Evolutionary conservation across 2,329 filamentous ascomycete species (phyloP).

Genomic region (Fusarium brachygibbosum): DNA sequence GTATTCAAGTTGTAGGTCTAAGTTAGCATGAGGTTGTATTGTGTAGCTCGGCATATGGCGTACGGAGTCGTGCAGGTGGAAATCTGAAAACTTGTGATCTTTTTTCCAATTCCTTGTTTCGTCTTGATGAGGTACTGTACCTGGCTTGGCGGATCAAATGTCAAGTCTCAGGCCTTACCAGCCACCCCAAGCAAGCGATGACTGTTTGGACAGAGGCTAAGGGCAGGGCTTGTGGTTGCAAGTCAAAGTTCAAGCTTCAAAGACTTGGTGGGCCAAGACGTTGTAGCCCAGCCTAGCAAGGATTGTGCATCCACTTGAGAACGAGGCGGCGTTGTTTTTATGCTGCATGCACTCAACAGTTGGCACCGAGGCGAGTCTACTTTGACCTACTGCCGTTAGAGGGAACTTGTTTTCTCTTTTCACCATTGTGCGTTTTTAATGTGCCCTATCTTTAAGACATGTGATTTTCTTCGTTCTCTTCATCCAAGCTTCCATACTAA

Average conservation of each 20-base stretch:
- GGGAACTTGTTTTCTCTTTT: slow-evolving; percentile 22
- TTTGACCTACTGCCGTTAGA: slow-evolving; percentile 12
- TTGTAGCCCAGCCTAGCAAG: slow-evolving; percentile 29
- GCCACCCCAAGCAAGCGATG: slow-evolving; percentile 14
- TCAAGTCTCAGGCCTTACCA: slow-evolving; percentile 15
- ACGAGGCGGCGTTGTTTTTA: slow-evolving; percentile 31
- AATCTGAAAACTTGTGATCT: slow-evolving; percentile 31
- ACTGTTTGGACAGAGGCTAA: slow-evolving; percentile 7
- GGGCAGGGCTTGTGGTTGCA: slow-evolving; percentile 4
- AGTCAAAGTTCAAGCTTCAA: slow-evolving; percentile 21
- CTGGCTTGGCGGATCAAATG: slow-evolving; percentile 4
- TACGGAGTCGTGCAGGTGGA: slow-evolving; percentile 40
- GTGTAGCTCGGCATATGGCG: slow-evolving; percentile 43
- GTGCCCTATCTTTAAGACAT: slow-evolving; percentile 20
- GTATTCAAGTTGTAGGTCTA: slow-evolving; percentile 26
- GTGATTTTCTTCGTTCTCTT: not conserved
- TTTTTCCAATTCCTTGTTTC: slow-evolving; percentile 25
- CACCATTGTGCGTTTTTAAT: slow-evolving; percentile 32
- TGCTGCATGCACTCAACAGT: slow-evolving; percentile 50
- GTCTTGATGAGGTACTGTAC: not conserved
- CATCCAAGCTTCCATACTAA: not conserved
- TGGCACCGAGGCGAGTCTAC: slow-evolving; percentile 31
- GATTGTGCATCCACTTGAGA: slow-evolving; percentile 20
- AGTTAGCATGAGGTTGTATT: slow-evolving; percentile 42
- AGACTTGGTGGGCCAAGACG: slow-evolving; percentile 22